Percentiles rank a stretch among this genome's conserved stretches.
Evolutionary conservation across 2,329 filamentous ascomycete species (phyloP).

Genomic region (Dothideomycetes sp.): DNA sequence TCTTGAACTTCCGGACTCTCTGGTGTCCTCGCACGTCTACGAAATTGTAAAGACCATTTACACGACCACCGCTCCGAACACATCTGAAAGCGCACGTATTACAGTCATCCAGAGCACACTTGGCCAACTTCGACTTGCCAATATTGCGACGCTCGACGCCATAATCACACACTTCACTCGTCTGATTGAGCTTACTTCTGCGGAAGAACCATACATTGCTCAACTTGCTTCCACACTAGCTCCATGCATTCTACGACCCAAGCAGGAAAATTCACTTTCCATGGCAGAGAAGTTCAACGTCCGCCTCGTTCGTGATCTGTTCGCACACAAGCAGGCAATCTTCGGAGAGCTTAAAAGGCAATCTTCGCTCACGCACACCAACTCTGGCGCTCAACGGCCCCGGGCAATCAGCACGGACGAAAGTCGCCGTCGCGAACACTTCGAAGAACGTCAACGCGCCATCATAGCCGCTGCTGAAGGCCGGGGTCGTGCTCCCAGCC

Average conservation of each 20-base stretch:
- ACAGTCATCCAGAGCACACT: conserved; percentile 92
- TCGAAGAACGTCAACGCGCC: conserved; percentile 84
- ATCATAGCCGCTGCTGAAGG: conserved; percentile 45
- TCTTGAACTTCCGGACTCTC: conserved; percentile 90
- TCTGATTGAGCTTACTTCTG: conserved; percentile 90
- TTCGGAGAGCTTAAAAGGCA: conserved; percentile 94
- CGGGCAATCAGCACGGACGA: conserved; percentile 91
- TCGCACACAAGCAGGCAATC: conserved; percentile 87
- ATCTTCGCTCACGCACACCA: conserved; percentile 57
- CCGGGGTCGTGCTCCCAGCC: conserved; percentile 39
- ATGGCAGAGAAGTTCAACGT: conserved; percentile 93
- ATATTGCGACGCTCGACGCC: conserved; percentile 97
- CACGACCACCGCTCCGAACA: conserved; percentile 65
- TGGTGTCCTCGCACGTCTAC: conserved; percentile 96
- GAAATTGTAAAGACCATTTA: conserved; percentile 98
- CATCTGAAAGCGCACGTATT: conserved; percentile 66
- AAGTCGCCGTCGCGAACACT: conserved; percentile 83
- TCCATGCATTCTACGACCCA: conserved; percentile 79
- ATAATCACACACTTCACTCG: conserved; percentile 97
- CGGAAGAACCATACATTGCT: conserved; percentile 74
- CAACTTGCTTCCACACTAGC: conserved; percentile 65
- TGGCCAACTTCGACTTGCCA: conserved; percentile 85
- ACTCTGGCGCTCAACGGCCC: conserved; percentile 49
- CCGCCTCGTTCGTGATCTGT: conserved; percentile 81
- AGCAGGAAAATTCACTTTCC: conserved; percentile 76